These are phyloP conservation scores for Euclidium syriacum DNA, from an alignment of 345 rosid species.

Conservation along the genomic window DNA sequence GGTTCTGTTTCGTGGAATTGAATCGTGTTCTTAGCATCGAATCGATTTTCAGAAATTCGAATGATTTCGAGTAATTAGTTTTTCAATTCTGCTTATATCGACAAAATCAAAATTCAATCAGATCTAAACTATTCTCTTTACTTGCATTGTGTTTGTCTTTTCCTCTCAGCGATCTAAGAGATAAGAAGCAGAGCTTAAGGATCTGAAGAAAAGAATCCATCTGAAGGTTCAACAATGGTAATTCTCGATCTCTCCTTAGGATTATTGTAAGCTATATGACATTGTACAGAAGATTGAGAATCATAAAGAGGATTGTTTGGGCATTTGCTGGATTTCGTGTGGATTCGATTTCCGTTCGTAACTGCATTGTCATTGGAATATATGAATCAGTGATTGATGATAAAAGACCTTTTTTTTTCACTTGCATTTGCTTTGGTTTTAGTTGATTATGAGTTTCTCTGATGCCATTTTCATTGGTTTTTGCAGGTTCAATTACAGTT, in stretches of 20 bases:
- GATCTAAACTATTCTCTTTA: slow-evolving; percentile 12
- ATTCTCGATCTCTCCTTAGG: background rate
- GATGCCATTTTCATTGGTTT: background rate
- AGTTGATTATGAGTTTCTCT: background rate
- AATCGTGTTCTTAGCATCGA: background rate
- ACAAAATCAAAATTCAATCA: background rate
- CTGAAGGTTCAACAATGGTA: slow-evolving; percentile 24
- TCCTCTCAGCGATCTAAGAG: slow-evolving; percentile 1
- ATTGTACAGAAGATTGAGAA: background rate
- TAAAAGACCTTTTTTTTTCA: background rate
- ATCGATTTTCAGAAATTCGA: background rate
- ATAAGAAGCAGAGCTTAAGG: background rate
- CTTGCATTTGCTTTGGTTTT: background rate
- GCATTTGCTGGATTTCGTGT: background rate
- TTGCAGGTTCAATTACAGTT: slow-evolving; percentile 66
- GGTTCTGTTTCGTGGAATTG: background rate
- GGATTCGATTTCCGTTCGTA: background rate
- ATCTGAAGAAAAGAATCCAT: slow-evolving; percentile 6
- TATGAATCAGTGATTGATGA: background rate
- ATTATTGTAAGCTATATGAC: background rate
- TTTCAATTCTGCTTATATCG: background rate
- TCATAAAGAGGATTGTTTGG: background rate
- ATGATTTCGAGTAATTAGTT: background rate
- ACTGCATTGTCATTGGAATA: background rate
- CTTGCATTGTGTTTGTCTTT: slow-evolving; percentile 21